Evolutionary conservation across 1,139 yeast genomes (phyloP), one percentile per base, ranked within the genome.

Genomic region (Magnusiomyces tetraspermus): DNA sequence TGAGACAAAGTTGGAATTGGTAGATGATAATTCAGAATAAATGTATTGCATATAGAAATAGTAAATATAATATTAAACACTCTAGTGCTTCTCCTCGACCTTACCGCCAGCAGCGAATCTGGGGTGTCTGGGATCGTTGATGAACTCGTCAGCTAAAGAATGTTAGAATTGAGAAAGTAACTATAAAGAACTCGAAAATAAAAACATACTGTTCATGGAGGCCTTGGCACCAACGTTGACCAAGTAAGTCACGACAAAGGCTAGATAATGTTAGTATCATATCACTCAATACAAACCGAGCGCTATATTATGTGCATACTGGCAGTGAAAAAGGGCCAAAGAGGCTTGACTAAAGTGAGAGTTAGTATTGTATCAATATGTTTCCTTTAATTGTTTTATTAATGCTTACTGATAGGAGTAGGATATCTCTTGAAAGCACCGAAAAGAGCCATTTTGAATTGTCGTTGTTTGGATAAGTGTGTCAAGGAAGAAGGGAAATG

Each of bases 111-210:
- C 72, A 56, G 71, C 72, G 66, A 80, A 80, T 71, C 85, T 77
- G 67, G 88, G 89, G 75, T 83, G 81, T 73, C 87, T 81, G 71
- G 89, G 89, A 71, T 83, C 88, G 71, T 83, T 82, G 71, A 78
- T 76, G 75, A 78, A 82, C 70, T 82, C 86, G 54, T 73, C 74
- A 54, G 68, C 65, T 62, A 58, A 11, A 45, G n/a, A 13, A 28
- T 15, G 28, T 21, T 30, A 31, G 31, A 22, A 19, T 24, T 30
- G 42, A 23, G 19, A 3, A 36, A 26, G 37, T 19, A 15, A 17
- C 22, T 30, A 21, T 19, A 37, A 38, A 48, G 26, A 17, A 33
- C 22, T n/a, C n/a, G n/a, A n/a, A n/a, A n/a, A 19, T 31, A 33
- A 22, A 2, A 26, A 63, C 66, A 45, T 63, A 58, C 83, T 71